Evolutionary conservation across 2,329 filamentous ascomycete genomes (phyloP), one percentile per base, ranked within the genome.

Genomic region (Lachnellula cervina): DNA sequence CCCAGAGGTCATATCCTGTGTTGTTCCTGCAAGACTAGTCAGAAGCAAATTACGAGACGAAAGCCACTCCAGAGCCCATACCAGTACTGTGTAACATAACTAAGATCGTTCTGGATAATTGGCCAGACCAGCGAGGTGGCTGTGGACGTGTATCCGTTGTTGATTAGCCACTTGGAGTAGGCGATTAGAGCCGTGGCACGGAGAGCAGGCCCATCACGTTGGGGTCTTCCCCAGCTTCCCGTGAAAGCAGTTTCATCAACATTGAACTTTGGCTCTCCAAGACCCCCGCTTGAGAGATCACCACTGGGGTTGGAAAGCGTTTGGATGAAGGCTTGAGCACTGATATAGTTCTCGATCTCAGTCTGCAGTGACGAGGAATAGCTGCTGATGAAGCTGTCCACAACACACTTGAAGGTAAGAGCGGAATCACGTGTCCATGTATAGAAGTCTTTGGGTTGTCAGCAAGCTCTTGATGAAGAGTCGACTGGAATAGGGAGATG

Each of bases 351-450:
- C 62, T 88, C 77, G 48, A 93, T 86, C 37, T 75, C 64, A 1
- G 66, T 66, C 52, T 78, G 76, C 14, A 83, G 70, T 5, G 68
- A 69, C 1, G 71, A 66, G 54, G 78, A 72, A 21, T 77, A 87
- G 49, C 73, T 74, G 56, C 81, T 74, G 46, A 73, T 67, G 67
- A 90, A 87, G 19, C 81, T 76, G 63, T 92, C 88, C 8, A 88
- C 75, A 16, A 92, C 71, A 23, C 76, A 74, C 72, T 89, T 90
- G 73, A 88, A 82, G 2, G 83, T 82, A 32, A 92, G 76, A 23
- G 84, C 86, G 16, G 86, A 80, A 69, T 93, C 89, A 65, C 89
- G 76, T 1, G 85, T 90, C 89, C 89, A 93, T 1, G 87, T 90
- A 66, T 84, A 92, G 67, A 80, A 91, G 70, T 92, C 87, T 89